A percentile compares a stretch with the other conserved stretches of the same genome.
These are phyloP conservation scores for Cucumis melo DNA, from an alignment of 306 rosid genomes.

Conservation along the genomic window DNA sequence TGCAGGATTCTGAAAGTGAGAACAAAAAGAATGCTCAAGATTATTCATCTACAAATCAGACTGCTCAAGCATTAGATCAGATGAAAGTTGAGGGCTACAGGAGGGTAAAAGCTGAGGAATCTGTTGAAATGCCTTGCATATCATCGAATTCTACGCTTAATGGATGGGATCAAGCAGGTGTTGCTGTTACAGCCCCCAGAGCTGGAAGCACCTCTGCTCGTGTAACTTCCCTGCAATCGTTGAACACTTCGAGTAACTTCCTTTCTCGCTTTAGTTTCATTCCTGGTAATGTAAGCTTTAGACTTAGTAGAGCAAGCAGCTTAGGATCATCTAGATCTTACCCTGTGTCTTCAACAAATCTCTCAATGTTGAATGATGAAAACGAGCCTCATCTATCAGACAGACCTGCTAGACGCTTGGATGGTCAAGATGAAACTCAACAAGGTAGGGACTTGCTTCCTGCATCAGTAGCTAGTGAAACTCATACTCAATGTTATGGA, in stretches of 20 bases:
- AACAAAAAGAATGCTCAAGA: slow-evolving; percentile 35
- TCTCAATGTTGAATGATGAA: slow-evolving; percentile 44
- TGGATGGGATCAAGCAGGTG: slow-evolving; percentile 42
- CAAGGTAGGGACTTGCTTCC: slow-evolving; percentile 30
- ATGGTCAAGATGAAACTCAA: slow-evolving; percentile 32
- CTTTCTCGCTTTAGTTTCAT: slow-evolving; percentile 77
- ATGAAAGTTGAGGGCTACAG: slow-evolving; percentile 37
- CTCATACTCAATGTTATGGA: slow-evolving; percentile 25
- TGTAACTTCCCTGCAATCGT: slow-evolving; percentile 36
- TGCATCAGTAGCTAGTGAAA: slow-evolving; percentile 18
- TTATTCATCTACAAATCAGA: slow-evolving; percentile 26
- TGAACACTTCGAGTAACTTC: slow-evolving; percentile 56
- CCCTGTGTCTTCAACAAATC: slow-evolving; percentile 47
- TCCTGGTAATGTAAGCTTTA: slow-evolving; percentile 77
- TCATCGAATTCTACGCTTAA: slow-evolving; percentile 35
- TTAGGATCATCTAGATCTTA: slow-evolving; percentile 72
- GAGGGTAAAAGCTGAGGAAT: slow-evolving; percentile 32
- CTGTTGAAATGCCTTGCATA: slow-evolving; percentile 36
- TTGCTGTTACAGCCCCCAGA: slow-evolving; percentile 28
- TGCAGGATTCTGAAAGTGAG: slow-evolving; percentile 51
- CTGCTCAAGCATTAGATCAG: slow-evolving; percentile 30
- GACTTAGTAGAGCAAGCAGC: slow-evolving; percentile 80
- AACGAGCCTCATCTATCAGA: slow-evolving; percentile 38
- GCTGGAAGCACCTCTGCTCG: slow-evolving; percentile 40
- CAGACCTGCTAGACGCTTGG: slow-evolving; percentile 20